These are phyloP conservation scores for Alternaria brassicicola DNA, from an alignment of 2,329 filamentous ascomycete genomes.

Conservation along the genomic window DNA sequence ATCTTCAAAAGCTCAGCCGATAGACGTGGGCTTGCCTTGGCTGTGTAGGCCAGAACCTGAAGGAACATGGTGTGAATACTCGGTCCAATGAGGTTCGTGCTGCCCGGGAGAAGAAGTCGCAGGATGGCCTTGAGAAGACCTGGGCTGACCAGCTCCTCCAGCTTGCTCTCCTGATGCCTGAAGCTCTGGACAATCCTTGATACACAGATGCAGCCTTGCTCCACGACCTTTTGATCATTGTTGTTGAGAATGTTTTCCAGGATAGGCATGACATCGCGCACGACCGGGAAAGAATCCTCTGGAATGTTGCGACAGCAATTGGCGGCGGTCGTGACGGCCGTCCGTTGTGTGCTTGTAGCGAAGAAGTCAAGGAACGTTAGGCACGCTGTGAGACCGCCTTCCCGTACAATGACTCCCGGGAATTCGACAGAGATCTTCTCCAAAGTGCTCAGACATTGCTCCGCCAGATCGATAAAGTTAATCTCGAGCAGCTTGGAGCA, in stretches of 20 bases:
- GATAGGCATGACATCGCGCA: slow-evolving; percentile 95
- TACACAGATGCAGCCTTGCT: slow-evolving; percentile 94
- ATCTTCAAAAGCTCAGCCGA: slow-evolving; percentile 93
- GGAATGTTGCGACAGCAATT: slow-evolving; percentile 98
- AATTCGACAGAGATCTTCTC: slow-evolving; percentile 98
- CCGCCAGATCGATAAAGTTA: slow-evolving; percentile 94
- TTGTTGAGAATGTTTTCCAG: slow-evolving; percentile 87
- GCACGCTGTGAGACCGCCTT: slow-evolving; percentile 94
- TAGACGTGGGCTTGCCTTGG: slow-evolving; percentile 82
- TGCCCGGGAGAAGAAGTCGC: slow-evolving; percentile 86
- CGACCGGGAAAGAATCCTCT: slow-evolving; percentile 88
- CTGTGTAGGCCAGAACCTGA: slow-evolving; percentile 86
- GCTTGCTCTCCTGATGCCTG: slow-evolving; percentile 81
- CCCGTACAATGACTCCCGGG: slow-evolving; percentile 90
- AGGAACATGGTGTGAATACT: slow-evolving; percentile 97
- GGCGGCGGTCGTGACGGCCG: slow-evolving; percentile 93
- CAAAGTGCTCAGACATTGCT: slow-evolving; percentile 93
- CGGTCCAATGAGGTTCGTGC: slow-evolving; percentile 90
- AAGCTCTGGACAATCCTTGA: slow-evolving; percentile 97
- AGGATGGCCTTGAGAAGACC: slow-evolving; percentile 85
- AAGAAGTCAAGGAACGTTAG: slow-evolving; percentile 97
- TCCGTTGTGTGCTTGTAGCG: slow-evolving; percentile 93
- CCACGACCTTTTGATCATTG: slow-evolving; percentile 94
- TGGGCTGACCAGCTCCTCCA: slow-evolving; percentile 90
- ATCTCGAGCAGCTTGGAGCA: slow-evolving; percentile 97